phyloP scores from a whole-genome alignment of 768 basidiomycete species.

The Hericium rajendrae region DNA sequence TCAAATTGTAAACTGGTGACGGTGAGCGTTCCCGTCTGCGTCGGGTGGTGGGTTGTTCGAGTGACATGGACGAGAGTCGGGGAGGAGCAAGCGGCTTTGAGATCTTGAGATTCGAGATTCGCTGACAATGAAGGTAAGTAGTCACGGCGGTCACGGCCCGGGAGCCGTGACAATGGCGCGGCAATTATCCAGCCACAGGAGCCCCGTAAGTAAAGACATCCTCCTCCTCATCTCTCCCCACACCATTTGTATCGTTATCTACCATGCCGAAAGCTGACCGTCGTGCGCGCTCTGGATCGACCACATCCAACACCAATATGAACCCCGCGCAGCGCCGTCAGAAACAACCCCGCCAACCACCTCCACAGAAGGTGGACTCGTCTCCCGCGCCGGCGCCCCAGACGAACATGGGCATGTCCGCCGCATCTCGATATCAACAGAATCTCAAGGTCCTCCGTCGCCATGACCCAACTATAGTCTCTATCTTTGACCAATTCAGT shows the following conservation, averaged over 20 bases:
- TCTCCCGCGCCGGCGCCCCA: slow-evolving; percentile 1
- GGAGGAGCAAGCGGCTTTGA: too few relatives aligned
- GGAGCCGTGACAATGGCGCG: too few relatives aligned
- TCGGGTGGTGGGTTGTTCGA: background rate
- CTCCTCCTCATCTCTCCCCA: background rate
- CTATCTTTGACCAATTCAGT: slow-evolving; percentile 82
- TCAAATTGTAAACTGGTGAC: slow-evolving; percentile 51
- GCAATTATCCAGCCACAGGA: too few relatives aligned
- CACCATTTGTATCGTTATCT: background rate
- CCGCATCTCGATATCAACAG: slow-evolving; percentile 55
- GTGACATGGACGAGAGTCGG: background rate
- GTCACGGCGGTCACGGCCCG: too few relatives aligned
- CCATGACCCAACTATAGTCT: slow-evolving; percentile 68
- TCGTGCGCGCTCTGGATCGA: background rate
- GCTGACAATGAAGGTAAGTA: too few relatives aligned
- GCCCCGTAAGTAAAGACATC: too few relatives aligned
- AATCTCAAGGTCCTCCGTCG: slow-evolving; percentile 76
- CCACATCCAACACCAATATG: background rate
- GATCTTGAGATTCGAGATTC: too few relatives aligned
- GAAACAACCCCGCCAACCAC: background rate
- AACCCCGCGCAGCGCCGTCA: background rate
- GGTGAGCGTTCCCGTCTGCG: slow-evolving; percentile 34
- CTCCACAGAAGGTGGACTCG: background rate
- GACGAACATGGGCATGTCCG: slow-evolving; percentile 41
- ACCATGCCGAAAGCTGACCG: background rate